Conservation (phyloP, 495 filamentous ascomycete species). For the Talaromyces stipitatus region DNA sequence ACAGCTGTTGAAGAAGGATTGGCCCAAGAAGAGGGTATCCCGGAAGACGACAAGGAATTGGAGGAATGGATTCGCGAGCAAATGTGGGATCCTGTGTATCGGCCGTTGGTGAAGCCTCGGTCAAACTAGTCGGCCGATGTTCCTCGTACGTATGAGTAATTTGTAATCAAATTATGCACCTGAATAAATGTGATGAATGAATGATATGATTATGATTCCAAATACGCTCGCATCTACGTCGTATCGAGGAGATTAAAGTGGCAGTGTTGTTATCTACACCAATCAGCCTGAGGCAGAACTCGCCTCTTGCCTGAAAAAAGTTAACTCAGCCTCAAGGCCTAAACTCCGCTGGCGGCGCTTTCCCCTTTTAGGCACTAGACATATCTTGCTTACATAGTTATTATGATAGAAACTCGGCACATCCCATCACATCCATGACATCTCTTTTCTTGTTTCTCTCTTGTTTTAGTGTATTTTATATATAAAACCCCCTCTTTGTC, state of each 20-base stretch:
- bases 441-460: neutral
- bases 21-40: conserved; percentile 40
- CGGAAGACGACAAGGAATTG: conserved; percentile 43
- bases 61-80: conserved; percentile 79
- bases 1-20: conserved; percentile 63
- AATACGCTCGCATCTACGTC: no score
- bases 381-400: neutral
- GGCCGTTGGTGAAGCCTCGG: conserved; percentile 43
- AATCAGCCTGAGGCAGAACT: neutral
- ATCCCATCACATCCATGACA: no score
- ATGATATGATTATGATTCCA: no score
- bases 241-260: neutral
- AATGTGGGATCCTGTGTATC: conserved; percentile 82
- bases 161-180: no score
- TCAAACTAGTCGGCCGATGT: neutral
- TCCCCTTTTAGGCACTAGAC: neutral
- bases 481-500: neutral
- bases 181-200: no score
- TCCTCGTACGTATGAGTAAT: neutral
- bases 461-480: neutral
- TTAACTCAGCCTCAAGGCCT: neutral
- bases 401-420: neutral
- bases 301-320: no score
- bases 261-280: neutral
- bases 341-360: neutral